Evolutionary conservation across 2,329 filamentous ascomycete species (phyloP).

Genomic region (Aspergillus pseudoglaucus): DNA sequence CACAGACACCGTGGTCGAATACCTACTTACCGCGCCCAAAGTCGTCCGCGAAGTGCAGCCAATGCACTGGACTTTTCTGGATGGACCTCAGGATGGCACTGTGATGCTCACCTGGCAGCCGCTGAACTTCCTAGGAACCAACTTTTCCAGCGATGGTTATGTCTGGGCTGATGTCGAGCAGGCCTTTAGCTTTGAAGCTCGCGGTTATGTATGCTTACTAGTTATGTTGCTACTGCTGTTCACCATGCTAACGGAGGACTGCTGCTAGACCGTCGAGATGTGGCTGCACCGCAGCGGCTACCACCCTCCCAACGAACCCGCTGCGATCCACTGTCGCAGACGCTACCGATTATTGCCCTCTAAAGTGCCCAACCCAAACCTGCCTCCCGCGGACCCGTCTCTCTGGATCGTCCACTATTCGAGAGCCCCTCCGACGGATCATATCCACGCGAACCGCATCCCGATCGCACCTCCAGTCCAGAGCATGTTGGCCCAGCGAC

Average conservation of each 20-base stretch:
- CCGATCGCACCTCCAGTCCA: constrained; percentile 37
- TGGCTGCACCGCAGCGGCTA: constrained; percentile 77
- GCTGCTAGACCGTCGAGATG: constrained; percentile 74
- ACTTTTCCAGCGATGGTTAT: constrained; percentile 86
- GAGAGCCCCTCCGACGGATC: constrained; percentile 65
- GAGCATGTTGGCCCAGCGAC: constrained; percentile 42
- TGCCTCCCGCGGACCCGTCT: constrained; percentile 67
- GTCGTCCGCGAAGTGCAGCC: constrained; percentile 77
- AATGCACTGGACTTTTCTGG: constrained; percentile 90
- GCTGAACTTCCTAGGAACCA: constrained; percentile 59
- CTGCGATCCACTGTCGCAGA: constrained; percentile 70
- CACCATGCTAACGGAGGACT: constrained; percentile 3
- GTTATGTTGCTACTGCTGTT: neutral
- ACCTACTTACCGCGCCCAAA: constrained; percentile 75
- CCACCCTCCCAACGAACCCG: constrained; percentile 62
- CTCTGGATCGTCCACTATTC: constrained; percentile 92
- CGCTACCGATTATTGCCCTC: constrained; percentile 77
- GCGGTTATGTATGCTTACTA: constrained; percentile 54
- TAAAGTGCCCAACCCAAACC: constrained; percentile 62
- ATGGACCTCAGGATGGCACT: constrained; percentile 72
- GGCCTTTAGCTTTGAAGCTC: constrained; percentile 66
- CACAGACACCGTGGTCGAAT: constrained; percentile 71
- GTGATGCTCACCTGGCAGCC: constrained; percentile 88
- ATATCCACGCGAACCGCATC: constrained; percentile 60
- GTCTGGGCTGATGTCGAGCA: constrained; percentile 81